Evolutionary conservation across 179 eudicot genomes (phyloP).

Genomic region (Patellifolia procumbens): DNA sequence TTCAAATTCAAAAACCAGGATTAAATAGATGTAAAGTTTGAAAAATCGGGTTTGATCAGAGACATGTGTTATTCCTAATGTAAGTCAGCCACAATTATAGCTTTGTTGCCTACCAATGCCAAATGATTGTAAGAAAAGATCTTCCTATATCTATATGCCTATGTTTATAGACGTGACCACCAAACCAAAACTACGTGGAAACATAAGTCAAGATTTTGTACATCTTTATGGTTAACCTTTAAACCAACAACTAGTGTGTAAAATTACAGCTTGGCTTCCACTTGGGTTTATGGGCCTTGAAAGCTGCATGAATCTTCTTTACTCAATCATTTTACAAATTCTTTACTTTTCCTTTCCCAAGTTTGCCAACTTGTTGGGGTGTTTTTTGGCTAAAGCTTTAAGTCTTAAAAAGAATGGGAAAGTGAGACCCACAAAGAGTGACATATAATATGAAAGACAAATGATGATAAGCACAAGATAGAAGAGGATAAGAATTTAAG

Average conservation of each 20-base stretch:
- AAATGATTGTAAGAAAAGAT: neutral
- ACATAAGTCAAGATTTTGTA: neutral
- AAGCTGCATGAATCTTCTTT: neutral
- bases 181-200: neutral
- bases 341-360: neutral
- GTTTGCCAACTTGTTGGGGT: constrained; percentile 11
- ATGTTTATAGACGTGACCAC: neutral
- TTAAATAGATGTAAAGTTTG: too few relatives aligned
- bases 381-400: neutral
- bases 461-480: constrained; percentile 18
- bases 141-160: neutral
- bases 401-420: neutral
- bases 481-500: constrained; percentile 19
- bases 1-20: too few relatives aligned
- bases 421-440: constrained; percentile 12
- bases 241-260: neutral
- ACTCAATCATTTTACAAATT: neutral
- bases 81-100: too few relatives aligned
- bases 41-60: too few relatives aligned
- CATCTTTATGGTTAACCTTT: neutral
- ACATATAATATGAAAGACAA: neutral
- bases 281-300: neutral
- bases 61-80: too few relatives aligned
- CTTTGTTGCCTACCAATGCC: neutral
- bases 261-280: neutral